phyloP scores from a whole-genome alignment of 2,329 filamentous ascomycete genomes.

The Pseudovirgaria hyperparasitica region DNA sequence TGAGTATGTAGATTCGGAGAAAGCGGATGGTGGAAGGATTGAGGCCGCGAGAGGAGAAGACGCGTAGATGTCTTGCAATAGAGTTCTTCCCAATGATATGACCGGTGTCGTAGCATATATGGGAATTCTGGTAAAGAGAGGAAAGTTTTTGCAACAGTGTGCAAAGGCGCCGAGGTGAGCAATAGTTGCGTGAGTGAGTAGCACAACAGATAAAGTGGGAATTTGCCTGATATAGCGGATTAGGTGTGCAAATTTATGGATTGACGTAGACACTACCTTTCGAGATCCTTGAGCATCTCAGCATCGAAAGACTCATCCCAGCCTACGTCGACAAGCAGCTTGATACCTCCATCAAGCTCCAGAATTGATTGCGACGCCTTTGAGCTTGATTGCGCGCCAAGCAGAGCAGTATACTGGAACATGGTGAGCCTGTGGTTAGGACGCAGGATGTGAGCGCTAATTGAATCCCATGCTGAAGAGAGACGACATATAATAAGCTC shows the following conservation, averaged over 20 bases:
- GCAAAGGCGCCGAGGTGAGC: slow-evolving; percentile 87
- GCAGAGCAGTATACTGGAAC: slow-evolving; percentile 91
- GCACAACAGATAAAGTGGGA: slow-evolving; percentile 81
- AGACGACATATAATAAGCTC: too few species aligned
- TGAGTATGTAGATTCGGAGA: slow-evolving; percentile 49
- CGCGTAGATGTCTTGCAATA: slow-evolving; percentile 83
- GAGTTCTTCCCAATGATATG: slow-evolving; percentile 79
- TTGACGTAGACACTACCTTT: slow-evolving; percentile 52
- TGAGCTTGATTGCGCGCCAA: slow-evolving; percentile 80
- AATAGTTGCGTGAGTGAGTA: slow-evolving; percentile 86
- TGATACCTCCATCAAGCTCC: slow-evolving; percentile 92
- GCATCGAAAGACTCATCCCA: slow-evolving; percentile 91
- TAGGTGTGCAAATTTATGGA: not conserved
- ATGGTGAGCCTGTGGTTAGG: slow-evolving; percentile 49
- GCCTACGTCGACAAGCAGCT: slow-evolving; percentile 85
- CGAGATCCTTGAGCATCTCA: slow-evolving; percentile 70
- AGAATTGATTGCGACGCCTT: slow-evolving; percentile 87
- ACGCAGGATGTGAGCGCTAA: not conserved
- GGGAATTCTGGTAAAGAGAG: slow-evolving; percentile 80
- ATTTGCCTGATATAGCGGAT: slow-evolving; percentile 50
- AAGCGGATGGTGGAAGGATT: slow-evolving; percentile 58
- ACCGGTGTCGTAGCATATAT: slow-evolving; percentile 91
- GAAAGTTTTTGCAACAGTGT: slow-evolving; percentile 94
- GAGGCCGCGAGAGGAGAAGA: slow-evolving; percentile 82
- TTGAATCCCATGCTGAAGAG: too few species aligned